Evolutionary conservation across 2,329 filamentous ascomycete genomes (phyloP).

Genomic region (Ophiostoma populinum): DNA sequence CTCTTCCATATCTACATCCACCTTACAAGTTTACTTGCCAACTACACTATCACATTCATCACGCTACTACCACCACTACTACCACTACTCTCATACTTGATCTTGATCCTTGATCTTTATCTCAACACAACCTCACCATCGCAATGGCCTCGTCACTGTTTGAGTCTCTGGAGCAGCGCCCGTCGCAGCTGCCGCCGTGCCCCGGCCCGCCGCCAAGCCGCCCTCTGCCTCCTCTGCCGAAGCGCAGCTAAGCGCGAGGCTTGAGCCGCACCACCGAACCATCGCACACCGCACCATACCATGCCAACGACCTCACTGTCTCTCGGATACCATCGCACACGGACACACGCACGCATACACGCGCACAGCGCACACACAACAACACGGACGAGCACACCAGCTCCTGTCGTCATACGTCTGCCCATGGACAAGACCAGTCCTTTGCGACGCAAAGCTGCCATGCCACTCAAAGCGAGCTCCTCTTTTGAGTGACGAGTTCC

Average conservation of each 20-base stretch:
- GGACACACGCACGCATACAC: too few species aligned
- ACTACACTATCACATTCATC: neutral
- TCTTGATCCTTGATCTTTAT: too few species aligned
- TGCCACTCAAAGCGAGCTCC: too few species aligned
- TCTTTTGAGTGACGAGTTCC: too few species aligned
- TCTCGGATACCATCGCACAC: too few species aligned
- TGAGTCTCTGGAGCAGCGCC: conserved; percentile 41
- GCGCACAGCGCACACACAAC: too few species aligned
- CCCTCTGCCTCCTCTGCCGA: conserved; percentile 48
- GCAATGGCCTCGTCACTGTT: conserved; percentile 13
- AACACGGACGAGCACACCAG: too few species aligned
- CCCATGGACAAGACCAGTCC: too few species aligned
- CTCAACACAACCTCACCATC: conserved; percentile 5
- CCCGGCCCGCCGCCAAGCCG: conserved; percentile 47
- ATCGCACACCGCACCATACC: too few species aligned
- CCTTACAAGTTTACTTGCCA: neutral
- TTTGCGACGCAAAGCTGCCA: too few species aligned
- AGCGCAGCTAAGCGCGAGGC: conserved; percentile 29
- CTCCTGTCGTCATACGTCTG: too few species aligned
- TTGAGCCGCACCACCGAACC: neutral
- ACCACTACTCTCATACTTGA: neutral
- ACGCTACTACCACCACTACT: neutral
- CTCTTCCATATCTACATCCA: conserved; percentile 1
- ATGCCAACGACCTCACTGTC: neutral
- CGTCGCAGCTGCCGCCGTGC: conserved; percentile 50